Conservation (phyloP, 2,329 filamentous ascomycete genomes). For the Sporothrix pseudoabietina region DNA sequence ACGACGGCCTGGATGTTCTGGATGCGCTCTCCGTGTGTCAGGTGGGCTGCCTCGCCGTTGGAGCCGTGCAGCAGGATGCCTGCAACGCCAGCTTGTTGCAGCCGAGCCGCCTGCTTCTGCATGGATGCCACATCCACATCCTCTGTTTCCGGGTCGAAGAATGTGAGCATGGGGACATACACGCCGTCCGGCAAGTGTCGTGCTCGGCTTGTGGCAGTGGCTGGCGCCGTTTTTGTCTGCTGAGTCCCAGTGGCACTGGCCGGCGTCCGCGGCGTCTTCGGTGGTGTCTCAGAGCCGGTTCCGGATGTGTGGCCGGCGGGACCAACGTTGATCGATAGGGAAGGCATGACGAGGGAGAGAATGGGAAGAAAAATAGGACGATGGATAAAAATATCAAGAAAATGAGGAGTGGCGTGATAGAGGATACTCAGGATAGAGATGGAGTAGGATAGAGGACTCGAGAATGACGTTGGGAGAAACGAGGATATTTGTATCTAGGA, state of each 20-base stretch:
- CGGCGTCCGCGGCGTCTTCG: slow-evolving; percentile 14
- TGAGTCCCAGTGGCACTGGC: background rate
- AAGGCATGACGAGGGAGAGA: background rate
- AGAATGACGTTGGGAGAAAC: background rate
- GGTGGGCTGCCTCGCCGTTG: slow-evolving; percentile 73
- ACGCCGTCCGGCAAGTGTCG: slow-evolving; percentile 46
- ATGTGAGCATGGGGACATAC: slow-evolving; percentile 66
- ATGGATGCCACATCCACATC: slow-evolving; percentile 57
- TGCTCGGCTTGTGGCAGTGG: background rate
- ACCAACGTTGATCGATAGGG: slow-evolving; percentile 10
- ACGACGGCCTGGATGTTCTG: slow-evolving; percentile 64
- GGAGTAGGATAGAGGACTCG: background rate
- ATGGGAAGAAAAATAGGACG: background rate
- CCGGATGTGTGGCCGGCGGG: background rate
- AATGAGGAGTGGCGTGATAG: background rate
- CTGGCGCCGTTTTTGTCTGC: background rate
- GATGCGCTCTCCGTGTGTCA: slow-evolving; percentile 66
- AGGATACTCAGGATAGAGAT: background rate
- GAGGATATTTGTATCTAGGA: slow-evolving; percentile 11
- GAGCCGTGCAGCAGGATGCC: slow-evolving; percentile 71
- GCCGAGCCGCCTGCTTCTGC: slow-evolving; percentile 56
- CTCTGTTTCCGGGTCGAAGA: slow-evolving; percentile 57
- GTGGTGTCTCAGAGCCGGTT: slow-evolving; percentile 13
- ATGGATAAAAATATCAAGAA: background rate
- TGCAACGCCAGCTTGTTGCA: slow-evolving; percentile 64